A percentile compares a stretch with the other conserved stretches of the same genome.
Conservation (phyloP, 768 basidiomycete species). For the Naganishia vaughanmartiniae region DNA sequence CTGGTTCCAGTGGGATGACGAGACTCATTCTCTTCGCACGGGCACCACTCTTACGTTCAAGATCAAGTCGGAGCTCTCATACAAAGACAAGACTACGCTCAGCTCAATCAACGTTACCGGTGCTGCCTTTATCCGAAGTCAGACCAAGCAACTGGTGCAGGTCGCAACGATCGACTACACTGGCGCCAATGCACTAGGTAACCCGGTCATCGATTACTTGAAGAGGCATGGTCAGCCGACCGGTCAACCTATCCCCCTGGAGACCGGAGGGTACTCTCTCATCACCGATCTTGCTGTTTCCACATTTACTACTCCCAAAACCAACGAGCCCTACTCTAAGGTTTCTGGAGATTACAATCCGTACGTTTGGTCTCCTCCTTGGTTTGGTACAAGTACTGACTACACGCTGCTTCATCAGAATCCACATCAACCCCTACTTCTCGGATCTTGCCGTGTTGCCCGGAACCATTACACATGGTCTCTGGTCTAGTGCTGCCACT, state of each 20-base stretch:
- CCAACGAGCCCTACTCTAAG: slow-evolving; percentile 92
- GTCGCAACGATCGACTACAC: slow-evolving; percentile 84
- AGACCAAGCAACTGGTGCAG: slow-evolving; percentile 80
- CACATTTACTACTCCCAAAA: slow-evolving; percentile 75
- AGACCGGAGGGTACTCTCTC: slow-evolving; percentile 83
- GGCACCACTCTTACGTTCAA: slow-evolving; percentile 88
- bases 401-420: slow-evolving; percentile 47
- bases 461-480: slow-evolving; percentile 94
- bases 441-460: slow-evolving; percentile 88
- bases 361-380: slow-evolving; percentile 15
- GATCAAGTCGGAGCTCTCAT: slow-evolving; percentile 76
- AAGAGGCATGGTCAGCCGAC: slow-evolving; percentile 82
- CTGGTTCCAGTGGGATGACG: slow-evolving; percentile 95
- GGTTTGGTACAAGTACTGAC: not conserved
- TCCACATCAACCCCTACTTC: slow-evolving; percentile 98
- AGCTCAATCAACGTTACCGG: slow-evolving; percentile 77
- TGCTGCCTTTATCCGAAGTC: slow-evolving; percentile 80
- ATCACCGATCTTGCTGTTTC: slow-evolving; percentile 63
- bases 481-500: slow-evolving; percentile 95
- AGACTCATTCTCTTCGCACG: slow-evolving; percentile 68
- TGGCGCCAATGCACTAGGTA: slow-evolving; percentile 82
- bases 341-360: slow-evolving; percentile 98
- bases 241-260: slow-evolving; percentile 71
- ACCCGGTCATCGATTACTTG: slow-evolving; percentile 88
- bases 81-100: slow-evolving; percentile 85